Conservation (phyloP, 306 rosid genomes). For the Luffa aegyptiaca region DNA sequence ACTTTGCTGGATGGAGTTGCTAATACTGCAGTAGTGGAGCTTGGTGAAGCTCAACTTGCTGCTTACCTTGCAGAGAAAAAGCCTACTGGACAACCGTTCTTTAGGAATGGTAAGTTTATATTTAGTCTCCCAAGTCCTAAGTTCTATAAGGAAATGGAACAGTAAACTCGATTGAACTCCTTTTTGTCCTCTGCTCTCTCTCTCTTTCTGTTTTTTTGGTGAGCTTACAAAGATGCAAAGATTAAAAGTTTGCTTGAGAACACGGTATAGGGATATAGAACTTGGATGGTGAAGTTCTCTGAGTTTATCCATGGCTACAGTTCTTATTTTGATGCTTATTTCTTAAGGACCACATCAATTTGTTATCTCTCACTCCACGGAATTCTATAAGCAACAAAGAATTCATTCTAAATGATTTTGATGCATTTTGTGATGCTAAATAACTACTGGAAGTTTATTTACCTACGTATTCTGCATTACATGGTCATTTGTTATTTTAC, state of each 20-base stretch:
- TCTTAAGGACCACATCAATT: neutral
- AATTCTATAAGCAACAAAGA: neutral
- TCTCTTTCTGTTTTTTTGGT: neutral
- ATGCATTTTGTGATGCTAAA: neutral
- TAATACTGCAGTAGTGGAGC: constrained; percentile 59
- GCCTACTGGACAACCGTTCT: constrained; percentile 66
- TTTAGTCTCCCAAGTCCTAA: neutral
- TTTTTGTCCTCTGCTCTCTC: neutral
- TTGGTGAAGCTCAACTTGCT: constrained; percentile 59
- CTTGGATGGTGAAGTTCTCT: neutral
- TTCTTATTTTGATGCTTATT: neutral
- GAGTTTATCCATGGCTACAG: neutral
- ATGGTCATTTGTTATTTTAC: neutral
- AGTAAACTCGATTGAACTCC: neutral
- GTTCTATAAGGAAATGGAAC: neutral
- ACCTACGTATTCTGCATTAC: neutral
- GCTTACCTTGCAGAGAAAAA: constrained; percentile 63
- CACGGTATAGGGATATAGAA: neutral
- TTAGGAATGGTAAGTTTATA: constrained; percentile 56
- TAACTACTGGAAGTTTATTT: neutral
- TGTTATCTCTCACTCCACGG: neutral
- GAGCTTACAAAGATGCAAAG: neutral
- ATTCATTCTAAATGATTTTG: neutral
- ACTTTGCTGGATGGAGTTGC: constrained; percentile 56
- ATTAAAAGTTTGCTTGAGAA: neutral